Conservation (phyloP, 805 yeast species). For the Candida tallmaniae region DNA sequence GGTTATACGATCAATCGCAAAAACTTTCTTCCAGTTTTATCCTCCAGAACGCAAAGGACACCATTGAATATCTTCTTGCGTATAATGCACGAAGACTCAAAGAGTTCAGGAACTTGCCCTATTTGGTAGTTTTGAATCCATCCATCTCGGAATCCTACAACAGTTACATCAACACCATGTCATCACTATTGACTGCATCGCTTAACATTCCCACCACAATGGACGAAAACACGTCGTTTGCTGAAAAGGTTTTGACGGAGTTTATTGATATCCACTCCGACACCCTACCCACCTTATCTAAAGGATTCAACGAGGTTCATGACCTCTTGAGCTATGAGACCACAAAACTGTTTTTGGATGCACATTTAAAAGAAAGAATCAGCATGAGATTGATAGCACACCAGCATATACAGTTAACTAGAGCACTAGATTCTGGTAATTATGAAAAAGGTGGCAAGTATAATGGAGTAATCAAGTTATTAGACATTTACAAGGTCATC, state of each 20-base stretch:
- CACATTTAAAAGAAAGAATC: constrained; percentile 78
- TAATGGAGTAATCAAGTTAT: constrained; percentile 55
- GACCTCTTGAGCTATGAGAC: constrained; percentile 41
- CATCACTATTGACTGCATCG: constrained; percentile 28
- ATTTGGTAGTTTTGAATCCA: constrained; percentile 82
- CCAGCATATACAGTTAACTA: constrained; percentile 69
- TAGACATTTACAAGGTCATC: constrained; percentile 63
- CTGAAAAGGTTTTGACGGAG: constrained; percentile 43
- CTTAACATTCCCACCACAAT: constrained; percentile 38
- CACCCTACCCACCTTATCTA: constrained; percentile 74
- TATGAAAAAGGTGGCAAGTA: constrained; percentile 54
- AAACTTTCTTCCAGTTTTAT: constrained; percentile 35
- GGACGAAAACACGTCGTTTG: constrained; percentile 52
- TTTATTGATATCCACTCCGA: constrained; percentile 78
- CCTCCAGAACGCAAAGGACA: constrained; percentile 46
- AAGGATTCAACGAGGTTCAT: constrained; percentile 71
- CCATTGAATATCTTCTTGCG: constrained; percentile 52
- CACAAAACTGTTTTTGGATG: constrained; percentile 62
- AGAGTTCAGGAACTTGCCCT: constrained; percentile 72
- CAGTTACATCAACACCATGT: constrained; percentile 66
- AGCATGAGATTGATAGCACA: constrained; percentile 82
- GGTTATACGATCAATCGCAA: constrained; percentile 39
- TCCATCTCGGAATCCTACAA: constrained; percentile 74
- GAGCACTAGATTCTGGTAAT: constrained; percentile 23
- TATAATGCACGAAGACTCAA: constrained; percentile 67